Evolutionary conservation across 1,284 basidiomycete genomes (phyloP), one percentile per base, ranked within the genome.

Genomic region (Ceratobasidium sp.): DNA sequence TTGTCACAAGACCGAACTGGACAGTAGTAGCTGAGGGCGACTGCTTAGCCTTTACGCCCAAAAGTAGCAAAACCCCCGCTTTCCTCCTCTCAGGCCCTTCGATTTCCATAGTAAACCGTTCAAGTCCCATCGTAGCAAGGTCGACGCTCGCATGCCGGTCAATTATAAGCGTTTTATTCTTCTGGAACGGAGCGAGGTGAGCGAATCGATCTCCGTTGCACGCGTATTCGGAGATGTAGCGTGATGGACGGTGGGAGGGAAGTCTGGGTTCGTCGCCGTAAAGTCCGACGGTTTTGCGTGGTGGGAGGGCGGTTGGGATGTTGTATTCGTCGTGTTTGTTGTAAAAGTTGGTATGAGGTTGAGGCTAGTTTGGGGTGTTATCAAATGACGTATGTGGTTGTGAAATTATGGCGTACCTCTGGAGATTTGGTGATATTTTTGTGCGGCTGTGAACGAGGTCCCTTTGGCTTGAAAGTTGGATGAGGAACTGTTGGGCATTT

Each of bases 201-300:
- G 60, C 60, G 15, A 61, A 61, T 20, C 60, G 60, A 20, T 61
- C 60, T 33, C 28, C 60, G 28, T 61, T 20, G 60, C 60, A 61
- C 9, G 60, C 12, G 60, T 61, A 40, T 33, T 40, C 28, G 33
- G 33, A 12, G 26, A 40, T 40, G 60, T 61, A 61, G 28, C 60
- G 28, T 39, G 60, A 61, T 18, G 60, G 60, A 10, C 60, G 60
- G 33, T 61, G 60, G 2, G 60, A 15, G 18, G 60, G 60, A 9
- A 61, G 33, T 26, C 60, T 26, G 15, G 33, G 60, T 9, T 33
- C 13, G 60, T 61, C 60, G 60, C 60, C 60, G 60, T 61, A 61
- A 15, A 61, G 10, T 6, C 60, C 60, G 12, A 18, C 28, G 28
- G 60, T 33, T 18, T 6, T 33, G 33, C 6, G 28, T 18, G 33